Evolutionary conservation across 306 rosid genomes (phyloP).

Genomic region (Parietaria judaica): DNA sequence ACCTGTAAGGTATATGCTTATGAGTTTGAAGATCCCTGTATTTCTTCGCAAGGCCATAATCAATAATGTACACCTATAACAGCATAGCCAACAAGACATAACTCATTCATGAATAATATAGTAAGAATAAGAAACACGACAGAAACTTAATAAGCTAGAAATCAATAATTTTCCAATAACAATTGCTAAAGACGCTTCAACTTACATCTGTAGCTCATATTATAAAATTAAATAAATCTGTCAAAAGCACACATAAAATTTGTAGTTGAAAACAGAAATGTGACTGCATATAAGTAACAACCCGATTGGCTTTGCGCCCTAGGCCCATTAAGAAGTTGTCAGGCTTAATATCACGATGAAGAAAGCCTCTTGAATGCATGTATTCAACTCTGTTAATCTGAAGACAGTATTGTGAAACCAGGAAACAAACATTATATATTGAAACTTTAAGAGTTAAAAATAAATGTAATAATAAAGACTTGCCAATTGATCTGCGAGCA

Average conservation of each 20-base stretch:
- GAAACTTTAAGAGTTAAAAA: slow-evolving; percentile 11
- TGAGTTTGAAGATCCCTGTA: slow-evolving; percentile 96
- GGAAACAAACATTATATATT: slow-evolving; percentile 3
- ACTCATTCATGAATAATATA: background rate
- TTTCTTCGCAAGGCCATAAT: slow-evolving; percentile 96
- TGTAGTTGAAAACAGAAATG: background rate
- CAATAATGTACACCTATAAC: slow-evolving; percentile 82
- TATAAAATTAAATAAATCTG: background rate
- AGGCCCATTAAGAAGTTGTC: slow-evolving; percentile 98
- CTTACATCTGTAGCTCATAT: background rate
- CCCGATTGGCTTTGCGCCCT: slow-evolving; percentile 98
- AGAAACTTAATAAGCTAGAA: background rate
- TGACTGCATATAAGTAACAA: slow-evolving; percentile 19
- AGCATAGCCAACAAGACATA: slow-evolving; percentile 7
- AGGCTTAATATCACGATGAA: slow-evolving; percentile 98
- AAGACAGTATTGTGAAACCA: slow-evolving; percentile 20
- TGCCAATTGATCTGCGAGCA: slow-evolving; percentile 99
- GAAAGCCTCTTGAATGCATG: slow-evolving; percentile 99
- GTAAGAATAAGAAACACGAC: background rate
- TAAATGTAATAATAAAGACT: slow-evolving; percentile 25
- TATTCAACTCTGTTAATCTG: slow-evolving; percentile 98
- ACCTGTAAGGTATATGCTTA: slow-evolving; percentile 98
- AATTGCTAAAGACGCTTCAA: background rate
- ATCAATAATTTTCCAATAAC: background rate
- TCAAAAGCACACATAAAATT: background rate